phyloP scores from a whole-genome alignment of 2,329 filamentous ascomycete genomes.

The Ceratocystis huliohia region DNA sequence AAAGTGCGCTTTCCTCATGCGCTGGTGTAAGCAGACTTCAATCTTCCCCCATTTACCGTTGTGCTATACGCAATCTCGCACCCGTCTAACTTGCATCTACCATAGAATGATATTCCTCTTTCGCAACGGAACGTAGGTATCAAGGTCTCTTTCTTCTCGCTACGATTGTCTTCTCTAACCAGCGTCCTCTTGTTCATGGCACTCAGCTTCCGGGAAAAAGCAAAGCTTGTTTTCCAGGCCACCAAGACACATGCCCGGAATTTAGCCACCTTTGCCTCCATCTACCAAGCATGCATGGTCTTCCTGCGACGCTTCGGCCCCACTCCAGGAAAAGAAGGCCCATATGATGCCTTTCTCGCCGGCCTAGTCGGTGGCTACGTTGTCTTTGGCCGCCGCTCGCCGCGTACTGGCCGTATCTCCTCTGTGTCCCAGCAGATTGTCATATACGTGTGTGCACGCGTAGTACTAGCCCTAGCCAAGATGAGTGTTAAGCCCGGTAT shows the following conservation, averaged over 20 bases:
- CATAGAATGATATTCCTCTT: slow-evolving; percentile 89
- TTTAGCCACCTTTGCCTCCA: slow-evolving; percentile 75
- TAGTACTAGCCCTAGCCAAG: slow-evolving; percentile 71
- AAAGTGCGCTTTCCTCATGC: slow-evolving; percentile 98
- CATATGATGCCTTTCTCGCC: slow-evolving; percentile 73
- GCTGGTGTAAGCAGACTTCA: slow-evolving; percentile 53
- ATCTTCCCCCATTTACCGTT: not conserved
- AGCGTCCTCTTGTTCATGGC: not conserved
- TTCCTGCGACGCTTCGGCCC: slow-evolving; percentile 51
- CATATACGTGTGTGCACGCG: slow-evolving; percentile 92
- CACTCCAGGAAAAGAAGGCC: slow-evolving; percentile 50
- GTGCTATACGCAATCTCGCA: too few relatives aligned
- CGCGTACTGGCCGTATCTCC: slow-evolving; percentile 54
- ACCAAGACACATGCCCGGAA: slow-evolving; percentile 86
- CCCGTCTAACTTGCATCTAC: slow-evolving; percentile 8
- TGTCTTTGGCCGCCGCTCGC: slow-evolving; percentile 63
- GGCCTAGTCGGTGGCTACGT: slow-evolving; percentile 83
- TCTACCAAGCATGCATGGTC: slow-evolving; percentile 79
- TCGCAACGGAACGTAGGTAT: slow-evolving; percentile 69
- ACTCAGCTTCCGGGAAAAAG: slow-evolving; percentile 59
- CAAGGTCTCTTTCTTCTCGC: slow-evolving; percentile 13
- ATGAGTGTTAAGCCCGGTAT: slow-evolving; percentile 57
- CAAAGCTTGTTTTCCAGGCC: slow-evolving; percentile 64
- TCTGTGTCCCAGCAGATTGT: slow-evolving; percentile 93
- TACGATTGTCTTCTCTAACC: slow-evolving; percentile 4